Evolutionary conservation across 495 filamentous ascomycete species (phyloP), one percentile per base, ranked within the genome.

Genomic region (Xylaria palmicola): DNA sequence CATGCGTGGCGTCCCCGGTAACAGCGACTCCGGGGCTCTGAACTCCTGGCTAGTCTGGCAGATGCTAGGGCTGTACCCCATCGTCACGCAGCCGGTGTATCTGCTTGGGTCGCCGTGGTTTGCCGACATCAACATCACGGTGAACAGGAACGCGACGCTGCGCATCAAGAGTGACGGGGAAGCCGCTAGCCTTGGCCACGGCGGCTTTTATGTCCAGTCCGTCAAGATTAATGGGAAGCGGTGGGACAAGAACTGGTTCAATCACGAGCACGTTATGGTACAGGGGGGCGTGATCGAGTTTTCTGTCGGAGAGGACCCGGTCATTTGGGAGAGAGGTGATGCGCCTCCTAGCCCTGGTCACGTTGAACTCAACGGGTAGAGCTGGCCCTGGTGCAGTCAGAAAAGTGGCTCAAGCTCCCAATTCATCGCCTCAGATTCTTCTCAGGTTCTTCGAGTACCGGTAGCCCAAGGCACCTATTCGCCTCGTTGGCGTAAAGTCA

Each of bases 1-100:
- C 5, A 65, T 66, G 2, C 76, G 76, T n/a, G 86, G 86, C 0
- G 69, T 88, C 13, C 86, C 86, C 0, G 86, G 86, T 3, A 88
- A 88, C 67, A 82, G 77, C 50, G 85, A 89, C 57, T 86, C 86
- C 0, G 86, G 85, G 4, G 83, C 86, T 0, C 86, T 89, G 82
- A 83, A 87, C 63, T 79, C 76, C 9, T 88, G 83, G 82, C 76
- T 87, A 19, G 62, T 88, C 24, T 88, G 85, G 85, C 83, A 85
- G 54, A 84, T 88, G 77, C 73, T 88, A 19, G 86, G 86, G 0
- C 77, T 89, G 3, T 88, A 87, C 59, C 86, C 85, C 0, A 76
- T 88, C 7, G 82, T 81, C 5, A 82, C 80, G 4, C 83, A 86
- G 63, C 81, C 85, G 0, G 81, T 82, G 1, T 89, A 87, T 62